A percentile compares a stretch with the other conserved stretches of the same genome.
phyloP scores from a whole-genome alignment of 2,329 filamentous ascomycete genomes.

The Pestalotiopsis sp. region DNA sequence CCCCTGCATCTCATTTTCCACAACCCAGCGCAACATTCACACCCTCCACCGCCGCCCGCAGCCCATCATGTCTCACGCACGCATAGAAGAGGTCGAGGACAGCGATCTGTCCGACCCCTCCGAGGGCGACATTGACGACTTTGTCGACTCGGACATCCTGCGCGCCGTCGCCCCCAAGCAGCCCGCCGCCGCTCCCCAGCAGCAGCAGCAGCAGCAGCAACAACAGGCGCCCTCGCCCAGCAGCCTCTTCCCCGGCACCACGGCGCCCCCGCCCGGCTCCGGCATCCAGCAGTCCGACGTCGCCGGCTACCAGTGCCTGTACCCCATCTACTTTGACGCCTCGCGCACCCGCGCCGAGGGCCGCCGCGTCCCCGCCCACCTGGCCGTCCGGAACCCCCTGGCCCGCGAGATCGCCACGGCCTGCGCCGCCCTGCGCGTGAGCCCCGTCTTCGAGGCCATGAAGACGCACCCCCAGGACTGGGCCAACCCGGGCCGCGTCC shows the following conservation, averaged over 20 bases:
- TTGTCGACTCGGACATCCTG: slow-evolving; percentile 59
- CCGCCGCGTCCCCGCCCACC: slow-evolving; percentile 71
- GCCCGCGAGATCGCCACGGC: slow-evolving; percentile 88
- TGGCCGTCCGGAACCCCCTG: slow-evolving; percentile 83
- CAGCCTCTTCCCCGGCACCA: slow-evolving; percentile 20
- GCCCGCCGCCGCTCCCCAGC: slow-evolving; percentile 27
- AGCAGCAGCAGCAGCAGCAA: slow-evolving; percentile 12
- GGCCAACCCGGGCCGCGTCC: slow-evolving; percentile 91
- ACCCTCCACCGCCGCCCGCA: neutral
- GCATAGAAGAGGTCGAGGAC: slow-evolving; percentile 89
- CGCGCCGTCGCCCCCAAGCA: slow-evolving; percentile 40
- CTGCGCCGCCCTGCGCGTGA: slow-evolving; percentile 71
- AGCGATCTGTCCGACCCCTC: slow-evolving; percentile 78
- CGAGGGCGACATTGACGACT: slow-evolving; percentile 78
- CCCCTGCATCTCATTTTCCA: neutral
- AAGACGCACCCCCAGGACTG: slow-evolving; percentile 97
- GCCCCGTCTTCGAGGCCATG: slow-evolving; percentile 83
- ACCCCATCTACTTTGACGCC: slow-evolving; percentile 93
- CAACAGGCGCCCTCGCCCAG: slow-evolving; percentile 28
- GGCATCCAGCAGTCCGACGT: slow-evolving; percentile 56
- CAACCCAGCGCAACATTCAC: neutral
- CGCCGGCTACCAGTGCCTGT: slow-evolving; percentile 84
- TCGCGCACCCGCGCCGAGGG: slow-evolving; percentile 75
- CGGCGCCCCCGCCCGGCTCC: slow-evolving; percentile 20
- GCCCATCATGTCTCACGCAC: slow-evolving; percentile 75